These are phyloP conservation scores for Chytriomyces sp. DNA, from an alignment of 192 early-diverging fungal species.

Conservation along the genomic window DNA sequence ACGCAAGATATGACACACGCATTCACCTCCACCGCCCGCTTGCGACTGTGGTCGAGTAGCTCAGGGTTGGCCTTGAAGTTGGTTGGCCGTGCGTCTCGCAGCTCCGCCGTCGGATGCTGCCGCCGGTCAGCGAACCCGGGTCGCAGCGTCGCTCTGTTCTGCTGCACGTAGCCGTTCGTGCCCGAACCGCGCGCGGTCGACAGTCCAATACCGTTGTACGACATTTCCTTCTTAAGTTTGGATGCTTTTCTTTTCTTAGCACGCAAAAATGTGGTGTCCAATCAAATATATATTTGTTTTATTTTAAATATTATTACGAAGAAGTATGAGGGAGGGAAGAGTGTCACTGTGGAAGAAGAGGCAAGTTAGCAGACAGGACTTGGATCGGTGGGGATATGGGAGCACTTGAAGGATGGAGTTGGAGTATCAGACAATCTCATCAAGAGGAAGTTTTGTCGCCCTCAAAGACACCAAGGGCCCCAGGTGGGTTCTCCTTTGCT, in stretches of 20 bases:
- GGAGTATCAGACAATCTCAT: neutral
- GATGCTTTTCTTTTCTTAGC: too few species aligned
- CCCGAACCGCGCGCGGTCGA: slow-evolving; percentile 62
- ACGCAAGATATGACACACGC: too few species aligned
- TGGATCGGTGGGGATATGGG: neutral
- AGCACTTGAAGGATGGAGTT: neutral
- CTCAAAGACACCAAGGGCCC: neutral
- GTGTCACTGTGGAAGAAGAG: too few species aligned
- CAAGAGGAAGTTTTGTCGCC: neutral
- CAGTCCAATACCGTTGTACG: slow-evolving; percentile 52
- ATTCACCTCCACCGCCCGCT: slow-evolving; percentile 84
- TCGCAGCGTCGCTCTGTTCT: slow-evolving; percentile 78
- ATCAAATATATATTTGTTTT: neutral
- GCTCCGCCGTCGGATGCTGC: slow-evolving; percentile 13
- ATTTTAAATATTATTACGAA: neutral
- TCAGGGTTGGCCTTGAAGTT: slow-evolving; percentile 66
- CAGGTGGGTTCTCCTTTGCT: neutral
- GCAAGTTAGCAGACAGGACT: too few species aligned
- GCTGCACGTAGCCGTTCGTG: slow-evolving; percentile 95
- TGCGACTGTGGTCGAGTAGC: slow-evolving; percentile 82
- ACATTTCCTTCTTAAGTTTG: too few species aligned
- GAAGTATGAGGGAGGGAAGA: neutral
- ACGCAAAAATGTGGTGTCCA: too few species aligned
- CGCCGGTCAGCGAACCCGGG: slow-evolving; percentile 36
- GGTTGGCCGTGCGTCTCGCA: slow-evolving; percentile 43